Conservation (phyloP, 106 monocot genomes). For the Platanthera guangdongensis region DNA sequence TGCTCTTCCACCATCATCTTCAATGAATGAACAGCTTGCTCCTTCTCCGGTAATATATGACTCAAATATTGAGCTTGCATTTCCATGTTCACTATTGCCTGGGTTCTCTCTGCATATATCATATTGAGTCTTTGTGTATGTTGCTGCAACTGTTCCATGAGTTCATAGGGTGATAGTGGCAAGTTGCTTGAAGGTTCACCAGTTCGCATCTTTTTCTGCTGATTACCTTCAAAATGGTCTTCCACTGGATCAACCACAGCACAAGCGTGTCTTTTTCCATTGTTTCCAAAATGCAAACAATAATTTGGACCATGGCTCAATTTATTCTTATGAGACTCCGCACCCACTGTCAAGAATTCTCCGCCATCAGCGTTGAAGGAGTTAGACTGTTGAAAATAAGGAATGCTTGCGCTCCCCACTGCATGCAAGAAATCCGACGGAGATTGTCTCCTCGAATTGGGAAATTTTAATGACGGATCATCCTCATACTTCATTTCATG, state of each 20-base stretch:
- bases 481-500: constrained; percentile 26
- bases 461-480: constrained; percentile 32
- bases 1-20: constrained; percentile 52
- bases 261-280: constrained; percentile 29
- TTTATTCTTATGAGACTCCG: constrained; percentile 19
- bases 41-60: constrained; percentile 50
- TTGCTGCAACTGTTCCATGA: constrained; percentile 26
- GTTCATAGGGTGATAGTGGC: constrained; percentile 21
- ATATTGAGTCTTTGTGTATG: constrained; percentile 32
- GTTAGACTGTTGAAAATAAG: constrained; percentile 36
- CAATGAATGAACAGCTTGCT: constrained; percentile 44
- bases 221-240: constrained; percentile 15
- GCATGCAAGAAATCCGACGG: constrained; percentile 62
- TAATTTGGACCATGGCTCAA: constrained; percentile 6
- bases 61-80: constrained; percentile 54
- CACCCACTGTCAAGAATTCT: constrained; percentile 24
- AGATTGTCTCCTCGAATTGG: constrained; percentile 36
- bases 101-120: constrained; percentile 49
- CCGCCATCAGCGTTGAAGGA: constrained; percentile 28
- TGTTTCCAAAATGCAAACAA: constrained; percentile 22
- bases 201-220: constrained; percentile 31
- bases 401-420: constrained; percentile 31
- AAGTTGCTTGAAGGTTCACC: constrained; percentile 23
- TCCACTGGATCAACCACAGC: constrained; percentile 23
- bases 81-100: constrained; percentile 36